A percentile compares a stretch with the other conserved stretches of the same genome.
These are phyloP conservation scores for Fonsecaea erecta DNA, from an alignment of 2,329 filamentous ascomycete species.

Conservation along the genomic window DNA sequence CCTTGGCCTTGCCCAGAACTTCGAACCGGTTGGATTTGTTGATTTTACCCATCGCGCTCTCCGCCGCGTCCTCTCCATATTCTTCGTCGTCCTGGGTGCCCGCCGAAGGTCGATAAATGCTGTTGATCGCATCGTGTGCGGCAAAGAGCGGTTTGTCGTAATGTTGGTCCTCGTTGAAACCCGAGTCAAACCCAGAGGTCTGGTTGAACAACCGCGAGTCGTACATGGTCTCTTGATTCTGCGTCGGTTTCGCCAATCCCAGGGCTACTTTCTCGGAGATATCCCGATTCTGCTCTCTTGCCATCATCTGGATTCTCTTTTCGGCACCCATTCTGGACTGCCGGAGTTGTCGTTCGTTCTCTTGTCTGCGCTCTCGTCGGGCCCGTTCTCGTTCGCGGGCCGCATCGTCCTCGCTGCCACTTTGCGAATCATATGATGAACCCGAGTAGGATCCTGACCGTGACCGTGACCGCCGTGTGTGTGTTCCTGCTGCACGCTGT, in stretches of 20 bases:
- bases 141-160: conserved; percentile 98
- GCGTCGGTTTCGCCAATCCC: conserved; percentile 90
- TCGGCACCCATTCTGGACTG: conserved; percentile 97
- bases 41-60: conserved; percentile 84
- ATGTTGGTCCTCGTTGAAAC: conserved; percentile 95
- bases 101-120: conserved; percentile 84
- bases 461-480: conserved; percentile 35
- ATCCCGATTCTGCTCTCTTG: conserved; percentile 92
- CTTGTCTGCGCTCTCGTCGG: conserved; percentile 75
- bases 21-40: conserved; percentile 86
- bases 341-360: conserved; percentile 85
- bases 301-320: conserved; percentile 87
- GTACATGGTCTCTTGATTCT: conserved; percentile 92
- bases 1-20: conserved; percentile 76
- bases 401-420: conserved; percentile 67
- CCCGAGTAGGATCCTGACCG: conserved; percentile 39
- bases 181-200: conserved; percentile 83
- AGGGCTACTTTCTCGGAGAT: conserved; percentile 97
- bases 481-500: conserved; percentile 45
- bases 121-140: conserved; percentile 90
- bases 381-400: conserved; percentile 76
- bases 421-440: conserved; percentile 48
- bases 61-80: conserved; percentile 69
- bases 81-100: conserved; percentile 71
- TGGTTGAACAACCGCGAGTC: conserved; percentile 96